Conservation (phyloP, 169 alveolate genomes). For the Cryptosporidium tyzzeri region DNA sequence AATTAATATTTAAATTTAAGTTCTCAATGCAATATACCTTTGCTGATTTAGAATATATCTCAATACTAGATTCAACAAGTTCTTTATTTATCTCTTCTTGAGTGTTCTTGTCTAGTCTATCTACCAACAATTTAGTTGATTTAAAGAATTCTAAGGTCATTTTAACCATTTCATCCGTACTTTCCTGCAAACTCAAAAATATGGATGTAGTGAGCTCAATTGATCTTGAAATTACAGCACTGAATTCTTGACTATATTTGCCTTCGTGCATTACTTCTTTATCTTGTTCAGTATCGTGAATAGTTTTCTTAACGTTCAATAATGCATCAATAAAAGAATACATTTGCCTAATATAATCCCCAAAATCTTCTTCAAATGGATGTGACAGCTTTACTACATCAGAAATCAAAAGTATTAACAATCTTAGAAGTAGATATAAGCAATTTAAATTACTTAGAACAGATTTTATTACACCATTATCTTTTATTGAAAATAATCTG, state of each 20-base stretch:
- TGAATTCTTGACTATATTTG: not conserved
- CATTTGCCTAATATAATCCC: not conserved
- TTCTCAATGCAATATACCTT: not conserved
- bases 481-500: not conserved
- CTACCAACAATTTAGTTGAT: not conserved
- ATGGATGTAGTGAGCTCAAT: conserved; percentile 16
- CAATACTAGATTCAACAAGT: not conserved
- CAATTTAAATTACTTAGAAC: not conserved
- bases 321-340: conserved; percentile 1
- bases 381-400: not conserved
- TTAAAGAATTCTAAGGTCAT: conserved; percentile 11
- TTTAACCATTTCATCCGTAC: not conserved
- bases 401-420: conserved; percentile 7
- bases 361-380: not conserved
- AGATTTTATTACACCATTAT: not conserved
- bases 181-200: not conserved
- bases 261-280: not conserved
- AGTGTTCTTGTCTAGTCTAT: not conserved
- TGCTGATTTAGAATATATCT: not conserved
- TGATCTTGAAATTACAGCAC: conserved; percentile 1
- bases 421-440: not conserved
- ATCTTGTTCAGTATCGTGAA: not conserved
- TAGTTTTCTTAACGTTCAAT: not conserved
- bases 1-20: not conserved
- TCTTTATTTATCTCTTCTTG: not conserved